Percentiles rank a stretch among this genome's conserved stretches.
Conservation (phyloP, 2,329 filamentous ascomycete genomes). For the Trichoderma hamatum region DNA sequence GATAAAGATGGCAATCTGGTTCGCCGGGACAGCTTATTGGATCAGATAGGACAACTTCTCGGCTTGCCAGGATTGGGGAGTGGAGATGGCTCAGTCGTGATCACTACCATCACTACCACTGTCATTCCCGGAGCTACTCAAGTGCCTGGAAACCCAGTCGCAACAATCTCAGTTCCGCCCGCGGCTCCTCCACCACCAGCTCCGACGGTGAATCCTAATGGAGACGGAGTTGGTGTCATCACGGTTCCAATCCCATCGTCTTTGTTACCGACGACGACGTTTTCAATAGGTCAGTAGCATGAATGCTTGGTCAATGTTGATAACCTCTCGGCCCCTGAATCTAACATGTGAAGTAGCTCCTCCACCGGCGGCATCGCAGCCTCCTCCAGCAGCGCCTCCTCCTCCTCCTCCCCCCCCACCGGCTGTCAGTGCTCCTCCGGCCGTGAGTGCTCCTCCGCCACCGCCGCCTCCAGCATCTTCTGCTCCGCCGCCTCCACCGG, state of each 20-base stretch:
- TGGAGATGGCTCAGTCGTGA: background rate
- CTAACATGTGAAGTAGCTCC: background rate
- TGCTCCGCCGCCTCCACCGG: background rate
- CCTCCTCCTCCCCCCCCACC: constrained; percentile 21
- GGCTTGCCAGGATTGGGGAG: constrained; percentile 23
- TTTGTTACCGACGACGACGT: constrained; percentile 38
- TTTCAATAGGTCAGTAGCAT: constrained; percentile 21
- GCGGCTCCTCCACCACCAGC: background rate
- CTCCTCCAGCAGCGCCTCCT: constrained; percentile 9
- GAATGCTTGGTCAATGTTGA: background rate
- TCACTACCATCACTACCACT: constrained; percentile 9
- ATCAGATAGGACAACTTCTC: constrained; percentile 27
- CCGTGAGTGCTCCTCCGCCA: constrained; percentile 14
- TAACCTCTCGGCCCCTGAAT: background rate
- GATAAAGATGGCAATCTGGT: constrained; percentile 15
- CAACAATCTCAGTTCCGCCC: background rate
- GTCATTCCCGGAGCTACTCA: constrained; percentile 13
- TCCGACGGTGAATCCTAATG: constrained; percentile 29
- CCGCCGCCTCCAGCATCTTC: background rate
- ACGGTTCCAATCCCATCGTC: constrained; percentile 37
- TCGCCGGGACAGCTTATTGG: constrained; percentile 21
- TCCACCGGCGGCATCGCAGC: constrained; percentile 9
- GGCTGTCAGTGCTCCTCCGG: constrained; percentile 19
- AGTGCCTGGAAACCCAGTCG: background rate
- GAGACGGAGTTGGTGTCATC: constrained; percentile 38